A percentile compares a stretch with the other conserved stretches of the same genome.
Evolutionary conservation across 805 yeast species (phyloP).

Genomic region (Starmerella vaccinii): DNA sequence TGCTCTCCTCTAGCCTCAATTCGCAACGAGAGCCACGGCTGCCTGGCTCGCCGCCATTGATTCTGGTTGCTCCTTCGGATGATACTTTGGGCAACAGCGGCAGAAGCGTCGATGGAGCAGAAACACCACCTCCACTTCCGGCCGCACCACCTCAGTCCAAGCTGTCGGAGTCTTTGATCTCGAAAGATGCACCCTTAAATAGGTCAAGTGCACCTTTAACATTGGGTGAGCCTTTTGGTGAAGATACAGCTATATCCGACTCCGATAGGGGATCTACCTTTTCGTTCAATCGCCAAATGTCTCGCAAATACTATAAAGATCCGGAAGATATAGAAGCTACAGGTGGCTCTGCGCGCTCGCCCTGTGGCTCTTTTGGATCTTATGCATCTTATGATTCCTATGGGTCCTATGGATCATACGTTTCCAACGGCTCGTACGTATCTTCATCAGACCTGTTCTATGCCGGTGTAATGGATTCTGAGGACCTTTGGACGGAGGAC

Average conservation of each 20-base stretch:
- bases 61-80: background rate
- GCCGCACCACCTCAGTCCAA: background rate
- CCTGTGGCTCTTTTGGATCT: background rate
- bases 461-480: conserved; percentile 22
- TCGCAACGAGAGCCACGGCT: background rate
- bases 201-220: no score
- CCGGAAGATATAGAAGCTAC: conserved; percentile 12
- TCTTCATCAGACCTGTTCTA: background rate
- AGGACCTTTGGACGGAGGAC: conserved; percentile 36
- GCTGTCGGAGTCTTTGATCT: background rate
- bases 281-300: conserved; percentile 47
- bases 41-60: background rate
- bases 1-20: background rate
- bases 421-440: conserved; percentile 23
- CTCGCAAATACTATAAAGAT: conserved; percentile 43
- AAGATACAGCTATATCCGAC: background rate
- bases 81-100: background rate
- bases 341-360: background rate
- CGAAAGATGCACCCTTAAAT: background rate
- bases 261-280: conserved; percentile 27
- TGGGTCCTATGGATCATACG: background rate
- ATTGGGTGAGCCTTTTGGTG: conserved; percentile 9
- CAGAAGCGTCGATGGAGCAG: no score
- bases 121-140: background rate
- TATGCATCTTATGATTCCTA: background rate